Conservation (phyloP, 768 basidiomycete species). For the Psilocybe cubensis region DNA sequence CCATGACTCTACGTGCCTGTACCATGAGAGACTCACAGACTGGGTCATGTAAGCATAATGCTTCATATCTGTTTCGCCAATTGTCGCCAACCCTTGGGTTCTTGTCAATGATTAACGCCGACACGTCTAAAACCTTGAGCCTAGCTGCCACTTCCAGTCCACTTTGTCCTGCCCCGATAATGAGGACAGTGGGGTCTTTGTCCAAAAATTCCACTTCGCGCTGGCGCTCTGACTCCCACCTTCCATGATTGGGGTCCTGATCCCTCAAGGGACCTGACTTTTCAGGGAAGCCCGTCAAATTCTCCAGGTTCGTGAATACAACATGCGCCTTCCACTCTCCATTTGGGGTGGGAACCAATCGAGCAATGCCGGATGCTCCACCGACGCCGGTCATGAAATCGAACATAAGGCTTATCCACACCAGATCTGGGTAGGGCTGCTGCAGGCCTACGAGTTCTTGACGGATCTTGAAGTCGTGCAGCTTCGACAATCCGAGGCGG, state of each 20-base stretch:
- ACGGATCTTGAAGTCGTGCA: constrained; percentile 26
- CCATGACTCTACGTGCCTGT: background rate
- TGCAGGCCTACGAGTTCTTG: constrained; percentile 27
- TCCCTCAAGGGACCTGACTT: constrained; percentile 51
- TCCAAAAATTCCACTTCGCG: constrained; percentile 48
- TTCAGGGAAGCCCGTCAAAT: constrained; percentile 55
- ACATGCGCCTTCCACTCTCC: constrained; percentile 58
- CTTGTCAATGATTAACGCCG: constrained; percentile 67
- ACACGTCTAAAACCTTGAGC: constrained; percentile 60
- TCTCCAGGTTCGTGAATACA: constrained; percentile 61
- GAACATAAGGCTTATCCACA: constrained; percentile 52
- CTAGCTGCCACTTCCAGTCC: constrained; percentile 70
- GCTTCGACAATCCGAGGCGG: constrained; percentile 29
- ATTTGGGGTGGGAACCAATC: constrained; percentile 46
- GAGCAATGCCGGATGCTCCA: constrained; percentile 44
- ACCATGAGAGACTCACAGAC: constrained; percentile 51
- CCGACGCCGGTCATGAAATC: constrained; percentile 49
- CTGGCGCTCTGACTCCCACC: constrained; percentile 54
- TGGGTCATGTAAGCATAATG: constrained; percentile 68
- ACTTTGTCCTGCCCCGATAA: constrained; percentile 71
- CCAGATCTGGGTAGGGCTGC: constrained; percentile 41
- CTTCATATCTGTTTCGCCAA: constrained; percentile 70
- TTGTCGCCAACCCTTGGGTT: constrained; percentile 62
- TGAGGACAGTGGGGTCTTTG: constrained; percentile 59
- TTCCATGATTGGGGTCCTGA: constrained; percentile 48